Conservation (phyloP, 805 yeast species). For the Diddensiella caesifluorescens region DNA sequence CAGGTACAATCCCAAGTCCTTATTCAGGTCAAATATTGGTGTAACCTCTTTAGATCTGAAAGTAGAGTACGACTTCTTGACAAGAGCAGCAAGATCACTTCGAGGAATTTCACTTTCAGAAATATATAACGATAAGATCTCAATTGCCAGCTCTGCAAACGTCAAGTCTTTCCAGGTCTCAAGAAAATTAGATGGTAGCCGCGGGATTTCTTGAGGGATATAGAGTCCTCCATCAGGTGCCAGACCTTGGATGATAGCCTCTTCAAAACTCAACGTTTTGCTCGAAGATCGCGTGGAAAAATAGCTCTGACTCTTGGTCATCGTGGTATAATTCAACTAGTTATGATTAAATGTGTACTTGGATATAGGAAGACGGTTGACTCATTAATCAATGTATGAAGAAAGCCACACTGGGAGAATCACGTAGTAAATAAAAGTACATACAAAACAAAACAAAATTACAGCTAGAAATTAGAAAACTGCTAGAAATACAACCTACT, state of each 20-base stretch:
- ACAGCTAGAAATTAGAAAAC: conserved; percentile 4
- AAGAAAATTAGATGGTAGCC: conserved; percentile 51
- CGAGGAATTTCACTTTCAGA: conserved; percentile 65
- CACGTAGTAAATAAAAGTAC: background rate
- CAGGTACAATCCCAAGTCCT: conserved; percentile 56
- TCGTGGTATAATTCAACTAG: background rate
- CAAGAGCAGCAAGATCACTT: conserved; percentile 57
- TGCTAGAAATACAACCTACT: background rate
- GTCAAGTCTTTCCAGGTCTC: conserved; percentile 65
- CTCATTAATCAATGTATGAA: background rate
- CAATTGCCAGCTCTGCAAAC: conserved; percentile 82
- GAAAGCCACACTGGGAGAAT: background rate
- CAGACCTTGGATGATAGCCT: conserved; percentile 56
- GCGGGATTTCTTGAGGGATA: conserved; percentile 78
- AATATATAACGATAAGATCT: conserved; percentile 78
- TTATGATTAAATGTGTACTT: too few relatives aligned
- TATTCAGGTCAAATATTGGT: conserved; percentile 61
- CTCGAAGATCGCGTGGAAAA: conserved; percentile 38
- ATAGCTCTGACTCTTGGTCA: conserved; percentile 24
- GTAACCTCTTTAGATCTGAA: conserved; percentile 87
- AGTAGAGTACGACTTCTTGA: conserved; percentile 75
- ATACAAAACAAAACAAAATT: background rate
- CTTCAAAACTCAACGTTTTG: conserved; percentile 33
- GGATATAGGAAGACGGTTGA: background rate
- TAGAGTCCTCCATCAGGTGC: conserved; percentile 97